phyloP scores from a whole-genome alignment of 2,329 filamentous ascomycete species.

The Dothideomycetidae sp. region DNA sequence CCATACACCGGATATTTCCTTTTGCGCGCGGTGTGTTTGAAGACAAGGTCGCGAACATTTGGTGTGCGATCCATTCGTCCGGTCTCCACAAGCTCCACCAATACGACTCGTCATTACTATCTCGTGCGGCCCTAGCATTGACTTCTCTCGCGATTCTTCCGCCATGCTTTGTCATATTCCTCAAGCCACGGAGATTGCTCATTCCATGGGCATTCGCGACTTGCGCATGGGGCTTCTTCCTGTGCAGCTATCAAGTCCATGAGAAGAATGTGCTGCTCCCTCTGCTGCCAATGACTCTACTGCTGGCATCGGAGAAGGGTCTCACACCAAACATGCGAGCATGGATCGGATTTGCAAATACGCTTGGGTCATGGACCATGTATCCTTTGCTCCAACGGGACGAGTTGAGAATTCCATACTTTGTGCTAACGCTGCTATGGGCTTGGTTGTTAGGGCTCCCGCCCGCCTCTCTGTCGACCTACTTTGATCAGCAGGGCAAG shows the following conservation, averaged over 20 bases:
- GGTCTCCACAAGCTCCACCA: conserved; percentile 65
- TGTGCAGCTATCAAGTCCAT: conserved; percentile 96
- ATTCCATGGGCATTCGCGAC: conserved; percentile 68
- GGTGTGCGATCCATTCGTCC: conserved; percentile 75
- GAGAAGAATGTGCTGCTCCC: conserved; percentile 94
- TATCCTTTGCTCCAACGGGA: conserved; percentile 81
- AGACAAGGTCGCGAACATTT: conserved; percentile 97
- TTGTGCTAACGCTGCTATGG: conserved; percentile 75
- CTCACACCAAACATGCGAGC: conserved; percentile 61
- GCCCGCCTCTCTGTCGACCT: conserved; percentile 56
- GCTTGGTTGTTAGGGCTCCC: conserved; percentile 80
- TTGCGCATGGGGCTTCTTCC: conserved; percentile 90
- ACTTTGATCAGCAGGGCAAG: conserved; percentile 34
- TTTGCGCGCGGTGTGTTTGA: conserved; percentile 94
- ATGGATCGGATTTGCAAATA: conserved; percentile 94
- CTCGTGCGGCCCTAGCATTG: conserved; percentile 57
- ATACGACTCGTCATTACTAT: conserved; percentile 57
- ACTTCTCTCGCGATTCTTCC: conserved; percentile 66
- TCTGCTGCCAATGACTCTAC: conserved; percentile 79
- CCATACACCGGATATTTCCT: conserved; percentile 85
- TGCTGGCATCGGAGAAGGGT: conserved; percentile 66
- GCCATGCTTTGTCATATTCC: conserved; percentile 64
- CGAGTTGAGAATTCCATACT: conserved; percentile 70
- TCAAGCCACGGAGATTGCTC: conserved; percentile 61
- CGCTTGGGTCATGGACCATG: conserved; percentile 82